phyloP scores from a whole-genome alignment of 495 filamentous ascomycete species.

The Talaromyces wortmannii region DNA sequence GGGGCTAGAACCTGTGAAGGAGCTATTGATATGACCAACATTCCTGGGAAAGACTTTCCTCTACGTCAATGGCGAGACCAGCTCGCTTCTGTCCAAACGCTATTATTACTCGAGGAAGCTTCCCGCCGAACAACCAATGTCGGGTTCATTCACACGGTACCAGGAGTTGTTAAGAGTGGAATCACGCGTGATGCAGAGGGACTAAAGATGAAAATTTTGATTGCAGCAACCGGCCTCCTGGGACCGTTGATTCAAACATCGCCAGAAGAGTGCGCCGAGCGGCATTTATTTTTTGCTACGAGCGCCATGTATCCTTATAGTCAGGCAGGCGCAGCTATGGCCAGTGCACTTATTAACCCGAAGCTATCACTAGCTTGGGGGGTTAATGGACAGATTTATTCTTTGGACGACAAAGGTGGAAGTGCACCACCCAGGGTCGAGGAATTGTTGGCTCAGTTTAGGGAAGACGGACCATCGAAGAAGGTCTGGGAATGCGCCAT shows the following conservation, averaged over 20 bases:
- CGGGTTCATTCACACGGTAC: conserved; percentile 52
- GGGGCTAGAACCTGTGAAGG: conserved; percentile 47
- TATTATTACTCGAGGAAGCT: conserved; percentile 40
- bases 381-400: conserved; percentile 41
- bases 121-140: conserved; percentile 40
- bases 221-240: not conserved
- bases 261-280: conserved; percentile 38
- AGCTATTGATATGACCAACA: conserved; percentile 36
- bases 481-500: conserved; percentile 43
- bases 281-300: conserved; percentile 48
- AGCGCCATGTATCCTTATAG: conserved; percentile 39
- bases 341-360: not conserved
- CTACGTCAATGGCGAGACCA: conserved; percentile 19
- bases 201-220: conserved; percentile 27
- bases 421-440: conserved; percentile 21
- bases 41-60: conserved; percentile 18
- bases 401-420: conserved; percentile 34
- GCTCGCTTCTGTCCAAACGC: conserved; percentile 37
- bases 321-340: not conserved
- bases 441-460: conserved; percentile 23
- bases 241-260: not conserved
- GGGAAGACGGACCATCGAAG: conserved; percentile 31
- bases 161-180: conserved; percentile 43
- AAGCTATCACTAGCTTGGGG: conserved; percentile 27
- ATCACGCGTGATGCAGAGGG: conserved; percentile 30